Conservation (phyloP, 352 stramenopile genomes). For the Globisporangium megalacanthum region DNA sequence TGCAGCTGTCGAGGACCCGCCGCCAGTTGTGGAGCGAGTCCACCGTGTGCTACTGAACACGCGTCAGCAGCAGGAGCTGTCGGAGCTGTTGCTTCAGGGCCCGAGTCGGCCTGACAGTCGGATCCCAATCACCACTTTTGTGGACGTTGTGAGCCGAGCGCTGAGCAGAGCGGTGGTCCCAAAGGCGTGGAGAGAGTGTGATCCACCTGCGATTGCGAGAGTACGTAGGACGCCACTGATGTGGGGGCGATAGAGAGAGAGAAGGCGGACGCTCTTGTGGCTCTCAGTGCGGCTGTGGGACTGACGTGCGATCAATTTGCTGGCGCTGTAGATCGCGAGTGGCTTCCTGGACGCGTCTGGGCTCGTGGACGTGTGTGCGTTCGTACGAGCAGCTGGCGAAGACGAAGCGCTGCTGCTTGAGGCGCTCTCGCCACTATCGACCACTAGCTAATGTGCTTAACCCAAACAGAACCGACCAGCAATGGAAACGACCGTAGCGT, state of each 20-base stretch:
- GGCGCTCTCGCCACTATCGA: neutral
- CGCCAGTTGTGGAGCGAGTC: slow-evolving; percentile 34
- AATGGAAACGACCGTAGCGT: neutral
- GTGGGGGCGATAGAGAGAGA: too few relatives aligned
- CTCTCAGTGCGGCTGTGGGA: neutral
- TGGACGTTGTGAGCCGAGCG: slow-evolving; percentile 30
- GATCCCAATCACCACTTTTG: slow-evolving; percentile 5
- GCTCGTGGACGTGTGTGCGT: slow-evolving; percentile 30
- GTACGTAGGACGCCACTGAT: slow-evolving; percentile 13
- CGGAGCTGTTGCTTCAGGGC: neutral
- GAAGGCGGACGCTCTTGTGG: neutral
- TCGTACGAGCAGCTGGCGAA: slow-evolving; percentile 27
- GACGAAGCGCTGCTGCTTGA: slow-evolving; percentile 19
- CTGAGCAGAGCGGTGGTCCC: slow-evolving; percentile 31
- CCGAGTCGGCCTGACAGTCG: neutral
- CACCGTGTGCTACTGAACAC: slow-evolving; percentile 43
- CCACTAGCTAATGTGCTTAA: too few relatives aligned
- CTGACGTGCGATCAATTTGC: neutral
- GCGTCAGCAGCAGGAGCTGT: slow-evolving; percentile 28
- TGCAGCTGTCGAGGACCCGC: slow-evolving; percentile 19
- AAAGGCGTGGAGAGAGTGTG: slow-evolving; percentile 29
- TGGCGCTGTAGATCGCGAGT: slow-evolving; percentile 24
- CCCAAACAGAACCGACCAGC: too few relatives aligned
- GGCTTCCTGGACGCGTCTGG: slow-evolving; percentile 20
- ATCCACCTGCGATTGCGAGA: slow-evolving; percentile 38